phyloP scores from a whole-genome alignment of 2,329 filamentous ascomycete species.

The Huntiella bhutanensis region DNA sequence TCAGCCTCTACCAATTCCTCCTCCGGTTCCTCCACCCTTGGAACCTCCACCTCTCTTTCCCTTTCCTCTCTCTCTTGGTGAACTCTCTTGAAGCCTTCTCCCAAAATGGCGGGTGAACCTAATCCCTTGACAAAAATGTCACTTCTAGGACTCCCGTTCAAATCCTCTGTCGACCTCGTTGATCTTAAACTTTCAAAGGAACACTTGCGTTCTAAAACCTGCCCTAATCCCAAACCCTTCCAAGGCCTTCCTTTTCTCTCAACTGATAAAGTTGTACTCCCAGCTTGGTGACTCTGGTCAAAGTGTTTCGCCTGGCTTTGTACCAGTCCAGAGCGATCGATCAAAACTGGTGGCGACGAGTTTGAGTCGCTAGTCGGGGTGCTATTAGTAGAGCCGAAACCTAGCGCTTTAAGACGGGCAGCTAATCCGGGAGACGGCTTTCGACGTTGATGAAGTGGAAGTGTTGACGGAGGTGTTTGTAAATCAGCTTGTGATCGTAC shows the following conservation, averaged over 20 bases:
- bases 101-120: too few relatives aligned
- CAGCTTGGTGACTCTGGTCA: conserved; percentile 45
- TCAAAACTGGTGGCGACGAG: conserved; percentile 17
- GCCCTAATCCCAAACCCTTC: conserved; percentile 25
- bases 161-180: conserved; percentile 5
- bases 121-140: too few relatives aligned
- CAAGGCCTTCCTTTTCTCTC: conserved; percentile 52
- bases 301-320: conserved; percentile 51
- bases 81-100: too few relatives aligned
- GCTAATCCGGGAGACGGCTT: conserved; percentile 46
- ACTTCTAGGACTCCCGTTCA: too few relatives aligned
- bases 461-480: conserved; percentile 14
- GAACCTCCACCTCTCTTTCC: too few relatives aligned
- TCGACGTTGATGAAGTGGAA: conserved; percentile 22
- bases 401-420: conserved; percentile 44
- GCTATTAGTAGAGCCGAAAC: conserved; percentile 26
- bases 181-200: conserved; percentile 13
- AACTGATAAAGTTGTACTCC: conserved; percentile 27
- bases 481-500: conserved; percentile 12
- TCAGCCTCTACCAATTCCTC: too few relatives aligned
- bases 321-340: conserved; percentile 46
- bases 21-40: too few relatives aligned
- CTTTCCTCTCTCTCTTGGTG: too few relatives aligned
- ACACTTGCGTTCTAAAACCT: not conserved
- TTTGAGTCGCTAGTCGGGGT: conserved; percentile 10